These are phyloP conservation scores for Pyrenochaeta sp. DNA, from an alignment of 2,329 filamentous ascomycete species.

Conservation along the genomic window DNA sequence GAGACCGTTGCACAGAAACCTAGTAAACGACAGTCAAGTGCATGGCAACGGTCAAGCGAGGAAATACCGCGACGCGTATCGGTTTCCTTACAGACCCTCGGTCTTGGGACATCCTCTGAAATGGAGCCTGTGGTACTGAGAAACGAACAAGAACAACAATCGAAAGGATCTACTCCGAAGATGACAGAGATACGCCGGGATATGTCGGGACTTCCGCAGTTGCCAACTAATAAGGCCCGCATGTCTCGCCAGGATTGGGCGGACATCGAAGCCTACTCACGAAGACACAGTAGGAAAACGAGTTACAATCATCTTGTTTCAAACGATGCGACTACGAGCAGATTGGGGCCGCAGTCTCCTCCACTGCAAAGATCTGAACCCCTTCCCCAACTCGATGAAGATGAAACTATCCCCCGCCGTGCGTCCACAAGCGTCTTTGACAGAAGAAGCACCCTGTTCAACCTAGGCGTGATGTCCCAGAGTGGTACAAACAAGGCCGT, in stretches of 20 bases:
- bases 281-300: constrained; percentile 31
- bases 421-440: constrained; percentile 47
- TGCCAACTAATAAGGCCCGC: constrained; percentile 38
- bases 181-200: constrained; percentile 41
- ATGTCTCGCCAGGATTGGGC: constrained; percentile 47
- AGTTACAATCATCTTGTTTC: constrained; percentile 25
- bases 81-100: constrained; percentile 28
- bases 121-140: constrained; percentile 7
- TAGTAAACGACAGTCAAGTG: constrained; percentile 18
- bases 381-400: constrained; percentile 44
- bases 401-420: constrained; percentile 43
- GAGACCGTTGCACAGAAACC: constrained; percentile 16
- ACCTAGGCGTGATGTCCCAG: constrained; percentile 29
- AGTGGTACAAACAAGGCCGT: constrained; percentile 14
- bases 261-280: constrained; percentile 42
- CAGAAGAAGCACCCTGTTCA: constrained; percentile 38
- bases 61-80: constrained; percentile 35
- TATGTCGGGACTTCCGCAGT: constrained; percentile 36
- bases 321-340: constrained; percentile 17
- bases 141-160: constrained; percentile 11
- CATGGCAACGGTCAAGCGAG: constrained; percentile 30
- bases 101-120: constrained; percentile 21
- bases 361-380: constrained; percentile 31
- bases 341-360: constrained; percentile 25
- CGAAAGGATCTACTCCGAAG: constrained; percentile 24